Conservation (phyloP, 176 grass and related monocot species). For the Alopecurus myosuroides region DNA sequence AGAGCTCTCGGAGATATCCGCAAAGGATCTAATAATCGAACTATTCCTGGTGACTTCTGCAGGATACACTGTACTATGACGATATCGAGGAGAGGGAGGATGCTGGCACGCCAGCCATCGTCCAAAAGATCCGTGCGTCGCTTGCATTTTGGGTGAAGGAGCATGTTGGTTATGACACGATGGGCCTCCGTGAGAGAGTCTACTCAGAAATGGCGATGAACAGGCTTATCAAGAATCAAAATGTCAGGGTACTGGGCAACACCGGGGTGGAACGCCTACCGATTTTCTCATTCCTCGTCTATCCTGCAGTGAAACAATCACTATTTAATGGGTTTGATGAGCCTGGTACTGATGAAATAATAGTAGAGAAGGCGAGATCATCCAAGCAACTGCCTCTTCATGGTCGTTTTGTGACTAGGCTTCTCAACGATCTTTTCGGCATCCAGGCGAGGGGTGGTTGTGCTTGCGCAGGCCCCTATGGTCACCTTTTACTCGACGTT, state of each 20-base stretch:
- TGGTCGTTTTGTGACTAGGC: conserved; percentile 53
- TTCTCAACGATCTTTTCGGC: conserved; percentile 77
- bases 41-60: neutral
- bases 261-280: conserved; percentile 40
- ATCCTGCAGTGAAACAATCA: neutral
- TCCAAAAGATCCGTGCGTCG: conserved; percentile 65
- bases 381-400: conserved; percentile 37
- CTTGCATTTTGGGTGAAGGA: conserved; percentile 79
- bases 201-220: conserved; percentile 36
- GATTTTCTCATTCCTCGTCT: conserved; percentile 67
- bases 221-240: conserved; percentile 26
- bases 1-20: neutral
- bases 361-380: neutral
- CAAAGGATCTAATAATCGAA: neutral
- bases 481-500: conserved; percentile 49
- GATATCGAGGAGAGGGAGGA: conserved; percentile 71
- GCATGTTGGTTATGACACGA: conserved; percentile 41
- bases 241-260: conserved; percentile 56
- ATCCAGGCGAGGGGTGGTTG: conserved; percentile 79
- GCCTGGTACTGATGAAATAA: neutral
- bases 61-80: conserved; percentile 68
- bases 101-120: conserved; percentile 51
- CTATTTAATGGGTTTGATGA: neutral
- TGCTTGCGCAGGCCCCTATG: conserved; percentile 64
- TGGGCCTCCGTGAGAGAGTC: conserved; percentile 23